phyloP scores from a whole-genome alignment of 371 early-diverging fungal genomes.

The Entomophthora muscae region DNA sequence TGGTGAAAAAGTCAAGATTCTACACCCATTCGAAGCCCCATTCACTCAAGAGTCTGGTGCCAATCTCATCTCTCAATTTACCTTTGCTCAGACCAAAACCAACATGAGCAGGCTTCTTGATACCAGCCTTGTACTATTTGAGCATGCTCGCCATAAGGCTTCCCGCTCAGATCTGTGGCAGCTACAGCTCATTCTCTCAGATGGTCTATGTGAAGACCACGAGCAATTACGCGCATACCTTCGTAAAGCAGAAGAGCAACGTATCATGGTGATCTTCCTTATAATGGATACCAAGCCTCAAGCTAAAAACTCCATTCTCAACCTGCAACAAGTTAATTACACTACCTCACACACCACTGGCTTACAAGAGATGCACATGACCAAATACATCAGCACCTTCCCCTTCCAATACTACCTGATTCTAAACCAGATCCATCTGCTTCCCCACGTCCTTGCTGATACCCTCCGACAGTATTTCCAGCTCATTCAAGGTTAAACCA shows the following conservation, averaged over 20 bases:
- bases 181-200: constrained; percentile 86
- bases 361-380: constrained; percentile 45
- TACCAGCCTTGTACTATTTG: constrained; percentile 50
- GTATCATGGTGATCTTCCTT: constrained; percentile 89
- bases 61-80: constrained; percentile 63
- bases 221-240: constrained; percentile 59
- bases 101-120: constrained; percentile 67
- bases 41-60: constrained; percentile 83
- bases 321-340: constrained; percentile 75
- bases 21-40: constrained; percentile 83
- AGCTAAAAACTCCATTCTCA: constrained; percentile 68
- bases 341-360: constrained; percentile 39
- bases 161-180: constrained; percentile 68
- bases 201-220: constrained; percentile 93
- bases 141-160: constrained; percentile 33
- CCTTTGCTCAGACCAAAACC: constrained; percentile 82
- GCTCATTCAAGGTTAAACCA: constrained; percentile 3
- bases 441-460: constrained; percentile 81
- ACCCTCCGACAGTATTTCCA: constrained; percentile 88
- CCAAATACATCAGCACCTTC: constrained; percentile 89
- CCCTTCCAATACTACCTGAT: constrained; percentile 94
- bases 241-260: constrained; percentile 60
- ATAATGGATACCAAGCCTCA: constrained; percentile 72
- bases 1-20: constrained; percentile 65
- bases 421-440: constrained; percentile 63